These are phyloP conservation scores for Fragilaria crotonensis DNA, from an alignment of 108 stramenopile genomes.

Conservation along the genomic window DNA sequence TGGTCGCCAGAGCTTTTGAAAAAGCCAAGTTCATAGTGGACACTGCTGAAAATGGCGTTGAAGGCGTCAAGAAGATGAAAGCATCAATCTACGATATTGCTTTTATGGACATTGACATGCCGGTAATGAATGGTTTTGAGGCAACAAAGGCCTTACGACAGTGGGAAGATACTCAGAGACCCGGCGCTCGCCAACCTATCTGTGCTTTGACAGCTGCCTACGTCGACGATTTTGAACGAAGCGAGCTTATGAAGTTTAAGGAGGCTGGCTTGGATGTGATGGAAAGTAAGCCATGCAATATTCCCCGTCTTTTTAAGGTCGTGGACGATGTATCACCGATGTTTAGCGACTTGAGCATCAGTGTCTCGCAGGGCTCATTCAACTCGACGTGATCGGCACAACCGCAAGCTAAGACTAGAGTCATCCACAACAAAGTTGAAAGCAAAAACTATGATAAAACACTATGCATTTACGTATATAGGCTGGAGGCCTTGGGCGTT, in stretches of 20 bases:
- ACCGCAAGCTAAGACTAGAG: too few relatives aligned
- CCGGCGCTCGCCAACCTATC: slow-evolving; percentile 83
- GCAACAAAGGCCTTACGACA: slow-evolving; percentile 74
- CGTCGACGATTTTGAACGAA: slow-evolving; percentile 80
- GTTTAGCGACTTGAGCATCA: slow-evolving; percentile 86
- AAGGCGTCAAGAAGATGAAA: slow-evolving; percentile 85
- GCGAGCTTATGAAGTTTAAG: slow-evolving; percentile 84
- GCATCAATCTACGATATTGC: slow-evolving; percentile 84
- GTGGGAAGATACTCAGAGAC: slow-evolving; percentile 80
- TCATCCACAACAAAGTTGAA: too few relatives aligned
- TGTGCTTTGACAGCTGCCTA: slow-evolving; percentile 85
- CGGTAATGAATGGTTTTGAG: slow-evolving; percentile 90
- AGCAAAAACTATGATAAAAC: too few relatives aligned
- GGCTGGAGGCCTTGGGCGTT: too few relatives aligned
- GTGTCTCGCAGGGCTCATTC: slow-evolving; percentile 31
- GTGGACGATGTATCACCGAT: slow-evolving; percentile 89
- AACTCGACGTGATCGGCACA: neutral
- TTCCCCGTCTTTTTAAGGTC: slow-evolving; percentile 84
- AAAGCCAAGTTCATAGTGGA: slow-evolving; percentile 86
- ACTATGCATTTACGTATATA: too few relatives aligned
- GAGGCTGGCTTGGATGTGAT: slow-evolving; percentile 87
- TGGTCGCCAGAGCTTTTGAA: slow-evolving; percentile 80
- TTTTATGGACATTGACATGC: slow-evolving; percentile 97
- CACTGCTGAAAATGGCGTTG: slow-evolving; percentile 80
- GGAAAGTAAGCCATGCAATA: slow-evolving; percentile 88